These are phyloP conservation scores for Halophytophthora polymorphica DNA, from an alignment of 352 stramenopile species.

Conservation along the genomic window DNA sequence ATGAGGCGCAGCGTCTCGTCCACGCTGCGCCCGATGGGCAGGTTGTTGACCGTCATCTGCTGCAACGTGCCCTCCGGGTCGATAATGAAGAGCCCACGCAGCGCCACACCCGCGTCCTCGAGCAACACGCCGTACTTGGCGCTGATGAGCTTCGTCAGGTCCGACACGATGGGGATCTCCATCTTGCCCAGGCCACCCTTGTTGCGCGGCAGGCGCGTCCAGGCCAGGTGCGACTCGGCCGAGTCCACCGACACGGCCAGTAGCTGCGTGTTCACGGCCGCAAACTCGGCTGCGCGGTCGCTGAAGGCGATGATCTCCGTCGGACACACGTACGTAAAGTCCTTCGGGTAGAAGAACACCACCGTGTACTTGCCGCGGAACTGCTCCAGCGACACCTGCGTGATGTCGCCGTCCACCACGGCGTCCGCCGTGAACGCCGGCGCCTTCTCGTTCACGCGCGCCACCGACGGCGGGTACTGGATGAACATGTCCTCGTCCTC, in stretches of 20 bases:
- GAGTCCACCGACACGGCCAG: conserved; percentile 90
- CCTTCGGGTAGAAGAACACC: conserved; percentile 92
- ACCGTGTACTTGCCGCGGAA: conserved; percentile 89
- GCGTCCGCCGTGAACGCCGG: conserved; percentile 74
- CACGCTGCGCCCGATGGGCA: conserved; percentile 89
- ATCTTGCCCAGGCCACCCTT: conserved; percentile 92
- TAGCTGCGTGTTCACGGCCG: conserved; percentile 85
- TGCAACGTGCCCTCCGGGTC: conserved; percentile 84
- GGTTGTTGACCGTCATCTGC: conserved; percentile 91
- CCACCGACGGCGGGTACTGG: conserved; percentile 66
- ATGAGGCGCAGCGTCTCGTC: conserved; percentile 92
- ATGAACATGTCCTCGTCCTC: conserved; percentile 75
- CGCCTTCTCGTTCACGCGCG: conserved; percentile 59
- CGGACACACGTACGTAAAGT: conserved; percentile 89
- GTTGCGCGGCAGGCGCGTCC: conserved; percentile 85
- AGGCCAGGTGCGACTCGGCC: conserved; percentile 88
- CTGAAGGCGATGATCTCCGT: conserved; percentile 92
- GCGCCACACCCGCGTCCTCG: conserved; percentile 77
- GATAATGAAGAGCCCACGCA: conserved; percentile 93
- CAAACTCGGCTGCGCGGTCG: conserved; percentile 80
- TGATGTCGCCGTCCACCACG: conserved; percentile 84
- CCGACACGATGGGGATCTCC: conserved; percentile 91
- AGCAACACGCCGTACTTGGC: conserved; percentile 90
- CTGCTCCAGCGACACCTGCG: conserved; percentile 71
- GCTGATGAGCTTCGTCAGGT: conserved; percentile 92